Evolutionary conservation across 73 alveolate species (phyloP).

Genomic region (Symbiodinium natans): DNA sequence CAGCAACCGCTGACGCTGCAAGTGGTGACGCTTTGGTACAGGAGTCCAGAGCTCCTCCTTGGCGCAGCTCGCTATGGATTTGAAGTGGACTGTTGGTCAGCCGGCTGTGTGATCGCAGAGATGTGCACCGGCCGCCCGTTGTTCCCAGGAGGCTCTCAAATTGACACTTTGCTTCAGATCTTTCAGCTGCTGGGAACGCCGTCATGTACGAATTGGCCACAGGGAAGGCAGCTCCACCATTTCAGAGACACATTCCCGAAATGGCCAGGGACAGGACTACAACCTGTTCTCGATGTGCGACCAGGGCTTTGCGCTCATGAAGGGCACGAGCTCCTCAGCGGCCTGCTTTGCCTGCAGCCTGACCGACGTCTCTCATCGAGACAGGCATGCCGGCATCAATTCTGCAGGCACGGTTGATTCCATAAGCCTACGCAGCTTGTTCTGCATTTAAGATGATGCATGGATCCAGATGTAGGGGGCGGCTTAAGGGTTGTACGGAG

Average conservation of each 20-base stretch:
- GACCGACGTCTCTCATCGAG: neutral
- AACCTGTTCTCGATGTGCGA: neutral
- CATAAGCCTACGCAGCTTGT: too few species aligned
- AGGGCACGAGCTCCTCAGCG: neutral
- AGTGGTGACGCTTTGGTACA: conserved; percentile 96
- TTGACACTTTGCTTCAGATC: neutral
- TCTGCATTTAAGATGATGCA: too few species aligned
- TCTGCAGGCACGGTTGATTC: too few species aligned
- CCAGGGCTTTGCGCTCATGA: neutral
- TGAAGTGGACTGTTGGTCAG: conserved; percentile 97
- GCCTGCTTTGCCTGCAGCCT: neutral
- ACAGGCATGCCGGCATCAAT: neutral
- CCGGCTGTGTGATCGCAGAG: conserved; percentile 97
- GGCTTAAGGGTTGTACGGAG: too few species aligned
- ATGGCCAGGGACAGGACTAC: neutral
- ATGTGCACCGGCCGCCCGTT: conserved; percentile 96
- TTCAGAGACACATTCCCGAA: neutral
- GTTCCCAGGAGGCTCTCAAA: conserved; percentile 94
- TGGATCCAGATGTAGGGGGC: too few species aligned
- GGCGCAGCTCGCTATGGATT: conserved; percentile 92
- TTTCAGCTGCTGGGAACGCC: neutral
- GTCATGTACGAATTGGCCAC: neutral
- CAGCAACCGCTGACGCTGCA: conserved; percentile 95
- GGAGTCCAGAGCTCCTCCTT: conserved; percentile 96
- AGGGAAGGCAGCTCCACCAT: neutral